Percentiles rank a stretch among this genome's conserved stretches.
phyloP scores from a whole-genome alignment of 2,329 filamentous ascomycete genomes.

The Raffaelea ambrosiae region DNA sequence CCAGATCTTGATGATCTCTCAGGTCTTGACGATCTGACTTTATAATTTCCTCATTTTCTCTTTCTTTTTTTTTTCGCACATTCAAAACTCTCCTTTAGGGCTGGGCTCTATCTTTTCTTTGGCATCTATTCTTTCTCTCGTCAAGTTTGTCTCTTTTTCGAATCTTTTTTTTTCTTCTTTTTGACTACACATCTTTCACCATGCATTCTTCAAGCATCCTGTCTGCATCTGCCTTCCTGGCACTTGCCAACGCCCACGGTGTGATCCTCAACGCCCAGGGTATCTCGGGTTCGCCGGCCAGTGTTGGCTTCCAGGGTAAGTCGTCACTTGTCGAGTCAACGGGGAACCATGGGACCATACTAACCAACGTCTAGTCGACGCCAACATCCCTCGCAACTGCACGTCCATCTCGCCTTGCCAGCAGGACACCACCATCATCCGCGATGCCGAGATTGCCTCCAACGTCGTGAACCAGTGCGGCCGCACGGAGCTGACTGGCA shows the following conservation, averaged over 20 bases:
- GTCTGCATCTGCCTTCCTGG: slow-evolving; percentile 6
- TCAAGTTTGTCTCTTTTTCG: not conserved
- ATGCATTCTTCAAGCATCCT: slow-evolving; percentile 5
- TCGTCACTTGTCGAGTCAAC: too few relatives aligned
- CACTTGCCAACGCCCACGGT: slow-evolving; percentile 11
- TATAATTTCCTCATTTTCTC: not conserved
- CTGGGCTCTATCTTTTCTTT: not conserved
- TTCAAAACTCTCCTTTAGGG: not conserved
- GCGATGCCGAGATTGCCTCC: slow-evolving; percentile 40
- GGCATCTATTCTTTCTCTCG: not conserved
- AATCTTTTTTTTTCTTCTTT: not conserved
- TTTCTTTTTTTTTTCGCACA: not conserved
- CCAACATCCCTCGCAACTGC: slow-evolving; percentile 32
- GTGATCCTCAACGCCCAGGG: slow-evolving; percentile 12
- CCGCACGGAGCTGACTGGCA: slow-evolving; percentile 49
- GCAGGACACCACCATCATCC: slow-evolving; percentile 54
- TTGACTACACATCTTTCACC: not conserved
- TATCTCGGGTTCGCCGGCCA: slow-evolving; percentile 8
- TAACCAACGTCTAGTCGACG: slow-evolving; percentile 31
- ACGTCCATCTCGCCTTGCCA: slow-evolving; percentile 14
- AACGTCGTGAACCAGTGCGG: slow-evolving; percentile 52
- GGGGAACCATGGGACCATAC: not conserved
- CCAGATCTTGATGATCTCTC: not conserved
- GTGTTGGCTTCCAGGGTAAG: slow-evolving; percentile 12
- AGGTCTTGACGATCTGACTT: not conserved